Base-by-base conservation (phyloP, 2,329 filamentous ascomycete genomes). In the Colletotrichum truncatum region DNA sequence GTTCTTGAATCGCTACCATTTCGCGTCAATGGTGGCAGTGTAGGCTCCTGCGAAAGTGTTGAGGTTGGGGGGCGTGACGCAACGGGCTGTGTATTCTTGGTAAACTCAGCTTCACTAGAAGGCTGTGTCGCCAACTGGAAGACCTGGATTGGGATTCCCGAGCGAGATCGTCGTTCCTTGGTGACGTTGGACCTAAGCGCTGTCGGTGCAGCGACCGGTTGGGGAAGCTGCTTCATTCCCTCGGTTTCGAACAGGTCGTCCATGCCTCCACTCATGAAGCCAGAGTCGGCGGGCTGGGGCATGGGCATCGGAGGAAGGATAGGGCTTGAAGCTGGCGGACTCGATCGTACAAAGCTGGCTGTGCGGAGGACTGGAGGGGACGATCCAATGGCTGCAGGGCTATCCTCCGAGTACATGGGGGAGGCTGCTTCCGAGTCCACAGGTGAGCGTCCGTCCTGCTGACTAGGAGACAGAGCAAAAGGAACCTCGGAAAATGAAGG, bases 311-410 rank as follows among this genome's bases (percentile, higher is more conserved):
- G 86, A 7, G 88, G 88, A 52, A 94, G 83, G 43, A 89, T 85
- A 2, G 95, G 96, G 74, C 95, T 98, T 2, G 94, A 97, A 25
- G 90, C 88, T 26, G 88, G 87, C 4, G 91, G 89, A 64, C 87
- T 89, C 2, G 86, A 87, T 53, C 75, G 82, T 28, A 85, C 80
- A 69, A 83, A 89, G 43, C 83, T 78, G 28, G 84, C 82, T 36
- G 85, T 85, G 68, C 88, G 86, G 67, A 94, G 89, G 1, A 97
- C 84, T 1, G 96, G 96, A 12, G 95, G 95, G 4, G 95, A 98
- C 0, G 96, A 98, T 2, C 92, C 92, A 70, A 98, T 93, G 57
- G 93, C 92, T 51, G 89, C 89, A 4, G 93, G 91, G 55, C 93
- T 97, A 60, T 91, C 84, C 55, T 84, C 86, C 56, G 87, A 85